phyloP scores from a whole-genome alignment of 1,284 basidiomycete species.

The Inonotus hispidus region DNA sequence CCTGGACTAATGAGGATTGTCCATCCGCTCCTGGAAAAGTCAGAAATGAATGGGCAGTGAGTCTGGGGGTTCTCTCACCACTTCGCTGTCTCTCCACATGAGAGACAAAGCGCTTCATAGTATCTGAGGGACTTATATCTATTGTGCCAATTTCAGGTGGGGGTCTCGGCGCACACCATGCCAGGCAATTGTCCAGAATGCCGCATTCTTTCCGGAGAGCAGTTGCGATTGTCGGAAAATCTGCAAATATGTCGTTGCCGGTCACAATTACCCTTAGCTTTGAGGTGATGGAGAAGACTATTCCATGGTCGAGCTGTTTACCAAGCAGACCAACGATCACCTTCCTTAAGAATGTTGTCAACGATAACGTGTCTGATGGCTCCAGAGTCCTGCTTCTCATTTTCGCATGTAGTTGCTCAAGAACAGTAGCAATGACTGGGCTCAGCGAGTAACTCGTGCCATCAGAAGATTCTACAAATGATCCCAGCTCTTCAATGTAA shows the following conservation, averaged over 20 bases:
- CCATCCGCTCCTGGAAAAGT: constrained; percentile 30
- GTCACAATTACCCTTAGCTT: constrained; percentile 34
- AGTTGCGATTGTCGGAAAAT: constrained; percentile 34
- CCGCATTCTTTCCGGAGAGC: constrained; percentile 44
- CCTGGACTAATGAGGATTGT: constrained; percentile 30
- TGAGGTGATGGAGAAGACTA: constrained; percentile 33
- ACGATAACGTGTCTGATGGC: constrained; percentile 54
- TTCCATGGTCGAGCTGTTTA: constrained; percentile 42
- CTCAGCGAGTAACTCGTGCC: constrained; percentile 25
- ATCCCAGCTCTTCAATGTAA: constrained; percentile 72
- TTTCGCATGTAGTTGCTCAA: constrained; percentile 73
- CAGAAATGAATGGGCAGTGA: not conserved
- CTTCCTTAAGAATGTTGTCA: constrained; percentile 58
- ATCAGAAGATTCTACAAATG: constrained; percentile 21
- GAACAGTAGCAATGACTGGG: constrained; percentile 68
- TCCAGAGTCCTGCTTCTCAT: constrained; percentile 46
- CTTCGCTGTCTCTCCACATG: constrained; percentile 35
- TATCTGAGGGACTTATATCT: constrained; percentile 14
- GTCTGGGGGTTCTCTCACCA: constrained; percentile 31
- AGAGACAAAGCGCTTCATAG: constrained; percentile 37
- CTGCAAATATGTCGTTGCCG: constrained; percentile 24
- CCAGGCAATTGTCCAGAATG: constrained; percentile 33
- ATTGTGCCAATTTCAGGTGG: not conserved
- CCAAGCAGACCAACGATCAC: constrained; percentile 52
- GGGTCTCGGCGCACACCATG: constrained; percentile 14